These are phyloP conservation scores for Pseudogymnoascus sp. DNA, from an alignment of 2,329 filamentous ascomycete genomes.

Conservation along the genomic window DNA sequence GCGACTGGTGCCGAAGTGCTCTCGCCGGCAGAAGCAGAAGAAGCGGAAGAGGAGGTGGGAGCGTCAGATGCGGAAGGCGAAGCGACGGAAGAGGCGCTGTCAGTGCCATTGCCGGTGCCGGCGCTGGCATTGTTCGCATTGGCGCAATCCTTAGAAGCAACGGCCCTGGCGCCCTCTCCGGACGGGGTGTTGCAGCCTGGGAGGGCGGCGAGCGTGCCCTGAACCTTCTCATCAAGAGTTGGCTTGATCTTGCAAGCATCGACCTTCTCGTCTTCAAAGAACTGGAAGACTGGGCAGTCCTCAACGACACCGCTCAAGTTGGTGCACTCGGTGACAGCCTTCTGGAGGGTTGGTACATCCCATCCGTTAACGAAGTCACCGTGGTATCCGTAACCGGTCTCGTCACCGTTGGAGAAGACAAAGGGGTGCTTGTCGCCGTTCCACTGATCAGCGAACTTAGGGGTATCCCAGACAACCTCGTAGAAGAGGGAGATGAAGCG, in stretches of 20 bases:
- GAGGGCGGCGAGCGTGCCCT: constrained; percentile 38
- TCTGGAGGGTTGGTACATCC: constrained; percentile 43
- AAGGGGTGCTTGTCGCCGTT: constrained; percentile 40
- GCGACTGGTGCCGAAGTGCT: not conserved
- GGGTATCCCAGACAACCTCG: constrained; percentile 49
- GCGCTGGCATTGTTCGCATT: constrained; percentile 10
- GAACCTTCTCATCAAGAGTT: constrained; percentile 36
- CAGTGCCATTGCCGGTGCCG: not conserved
- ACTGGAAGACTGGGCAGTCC: constrained; percentile 36
- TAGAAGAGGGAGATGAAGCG: constrained; percentile 53
- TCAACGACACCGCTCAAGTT: constrained; percentile 36
- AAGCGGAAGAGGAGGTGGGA: not conserved
- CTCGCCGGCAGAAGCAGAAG: not conserved
- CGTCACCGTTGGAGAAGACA: constrained; percentile 44
- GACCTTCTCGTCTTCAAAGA: constrained; percentile 46
- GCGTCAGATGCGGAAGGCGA: not conserved
- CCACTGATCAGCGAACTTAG: constrained; percentile 42
- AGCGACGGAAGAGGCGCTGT: not conserved
- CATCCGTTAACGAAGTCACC: constrained; percentile 55
- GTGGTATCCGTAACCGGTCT: constrained; percentile 48
- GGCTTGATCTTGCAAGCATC: constrained; percentile 44
- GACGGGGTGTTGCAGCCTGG: constrained; percentile 50
- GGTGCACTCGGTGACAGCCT: constrained; percentile 42
- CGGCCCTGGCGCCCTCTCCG: constrained; percentile 33
- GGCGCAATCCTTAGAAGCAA: constrained; percentile 35